Conservation (phyloP, 345 rosid genomes). For the Corchorus olitorius region DNA sequence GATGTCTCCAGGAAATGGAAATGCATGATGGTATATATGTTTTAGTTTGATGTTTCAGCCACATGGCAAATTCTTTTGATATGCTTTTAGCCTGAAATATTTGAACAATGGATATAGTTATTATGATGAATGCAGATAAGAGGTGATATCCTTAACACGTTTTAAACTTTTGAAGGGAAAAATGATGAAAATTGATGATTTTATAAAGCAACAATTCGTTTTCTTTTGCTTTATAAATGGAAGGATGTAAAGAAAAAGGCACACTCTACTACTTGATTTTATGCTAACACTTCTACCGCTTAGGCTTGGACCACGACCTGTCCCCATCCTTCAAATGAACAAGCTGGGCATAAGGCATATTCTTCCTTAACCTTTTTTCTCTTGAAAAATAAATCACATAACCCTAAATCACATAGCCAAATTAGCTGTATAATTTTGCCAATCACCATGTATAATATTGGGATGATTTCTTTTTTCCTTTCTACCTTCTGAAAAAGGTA, state of each 20-base stretch:
- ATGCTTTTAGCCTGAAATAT: too few species aligned
- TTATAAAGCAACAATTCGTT: conserved; percentile 30
- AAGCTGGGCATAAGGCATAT: background rate
- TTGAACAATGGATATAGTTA: too few species aligned
- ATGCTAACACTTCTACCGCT: background rate
- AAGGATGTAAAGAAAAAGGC: background rate
- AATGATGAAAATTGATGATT: conserved; percentile 19
- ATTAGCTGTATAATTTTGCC: background rate
- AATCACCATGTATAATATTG: background rate
- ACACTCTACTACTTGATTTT: background rate
- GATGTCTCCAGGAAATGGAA: too few species aligned
- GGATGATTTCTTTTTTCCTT: too few species aligned
- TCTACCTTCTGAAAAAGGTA: background rate
- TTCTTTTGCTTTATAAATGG: conserved; percentile 35
- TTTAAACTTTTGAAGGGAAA: background rate
- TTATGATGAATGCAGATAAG: background rate
- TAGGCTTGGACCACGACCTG: conserved; percentile 16
- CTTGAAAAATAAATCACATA: background rate
- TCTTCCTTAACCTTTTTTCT: background rate
- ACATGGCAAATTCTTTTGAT: too few species aligned
- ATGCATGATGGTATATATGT: too few species aligned
- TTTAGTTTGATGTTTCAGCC: too few species aligned
- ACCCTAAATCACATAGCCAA: background rate
- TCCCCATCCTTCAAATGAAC: background rate
- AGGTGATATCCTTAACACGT: background rate